Percentiles rank a stretch among this genome's conserved stretches.
Conservation (phyloP, 2,329 filamentous ascomycete genomes). For the Trematosphaeria pertusa region DNA sequence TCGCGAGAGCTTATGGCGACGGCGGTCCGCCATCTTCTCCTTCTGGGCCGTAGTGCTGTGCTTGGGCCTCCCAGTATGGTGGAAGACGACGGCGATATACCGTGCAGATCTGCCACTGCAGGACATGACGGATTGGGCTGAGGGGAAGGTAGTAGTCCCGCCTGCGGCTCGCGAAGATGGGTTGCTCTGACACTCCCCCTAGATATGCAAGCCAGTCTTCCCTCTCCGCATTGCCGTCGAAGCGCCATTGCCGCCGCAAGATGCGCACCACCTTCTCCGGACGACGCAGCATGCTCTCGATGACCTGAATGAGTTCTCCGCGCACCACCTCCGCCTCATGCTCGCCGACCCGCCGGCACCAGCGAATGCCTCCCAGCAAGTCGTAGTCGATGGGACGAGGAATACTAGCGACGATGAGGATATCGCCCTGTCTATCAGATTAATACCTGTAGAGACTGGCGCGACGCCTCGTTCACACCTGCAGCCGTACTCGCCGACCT, state of each 20-base stretch:
- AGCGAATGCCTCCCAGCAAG: slow-evolving; percentile 41
- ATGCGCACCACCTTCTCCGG: slow-evolving; percentile 76
- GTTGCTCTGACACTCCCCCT: slow-evolving; percentile 16
- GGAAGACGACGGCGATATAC: slow-evolving; percentile 91
- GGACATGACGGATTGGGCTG: slow-evolving; percentile 89
- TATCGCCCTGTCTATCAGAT: slow-evolving; percentile 72
- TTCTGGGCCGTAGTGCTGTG: slow-evolving; percentile 89
- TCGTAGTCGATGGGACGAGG: slow-evolving; percentile 36
- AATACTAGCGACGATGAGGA: slow-evolving; percentile 50
- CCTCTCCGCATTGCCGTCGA: slow-evolving; percentile 83
- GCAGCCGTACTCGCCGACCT: slow-evolving; percentile 71
- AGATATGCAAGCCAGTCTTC: slow-evolving; percentile 89
- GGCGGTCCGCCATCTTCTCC: slow-evolving; percentile 78
- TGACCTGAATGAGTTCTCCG: slow-evolving; percentile 83
- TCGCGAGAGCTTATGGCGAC: slow-evolving; percentile 69
- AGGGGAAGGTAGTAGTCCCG: slow-evolving; percentile 73
- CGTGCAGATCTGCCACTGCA: slow-evolving; percentile 82
- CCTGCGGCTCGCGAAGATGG: not conserved
- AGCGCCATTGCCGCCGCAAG: slow-evolving; percentile 69
- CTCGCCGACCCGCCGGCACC: slow-evolving; percentile 52
- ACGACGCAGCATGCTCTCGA: slow-evolving; percentile 88
- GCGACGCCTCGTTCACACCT: slow-evolving; percentile 65
- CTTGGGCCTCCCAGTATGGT: slow-evolving; percentile 93
- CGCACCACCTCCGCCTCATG: slow-evolving; percentile 80
- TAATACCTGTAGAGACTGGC: slow-evolving; percentile 67